phyloP scores from a whole-genome alignment of 306 rosid species.

The Medicago lupulina region DNA sequence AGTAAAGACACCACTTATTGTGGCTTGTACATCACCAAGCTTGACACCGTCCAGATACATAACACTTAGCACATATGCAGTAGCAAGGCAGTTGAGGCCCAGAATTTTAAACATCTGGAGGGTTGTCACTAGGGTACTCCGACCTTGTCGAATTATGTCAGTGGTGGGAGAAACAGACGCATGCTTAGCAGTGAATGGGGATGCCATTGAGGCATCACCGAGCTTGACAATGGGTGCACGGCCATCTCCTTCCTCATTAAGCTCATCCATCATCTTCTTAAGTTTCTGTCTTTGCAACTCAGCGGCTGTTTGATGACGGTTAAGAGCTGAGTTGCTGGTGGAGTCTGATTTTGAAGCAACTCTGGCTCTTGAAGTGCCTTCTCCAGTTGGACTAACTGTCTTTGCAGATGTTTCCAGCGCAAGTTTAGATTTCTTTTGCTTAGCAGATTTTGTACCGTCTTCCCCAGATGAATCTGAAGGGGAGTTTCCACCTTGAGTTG shows the following conservation, averaged over 20 bases:
- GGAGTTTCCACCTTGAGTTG: conserved; percentile 60
- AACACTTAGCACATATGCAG: conserved; percentile 98
- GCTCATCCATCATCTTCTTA: conserved; percentile 89
- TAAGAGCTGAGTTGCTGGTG: conserved; percentile 51
- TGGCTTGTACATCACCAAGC: conserved; percentile 96
- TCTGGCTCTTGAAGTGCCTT: conserved; percentile 73
- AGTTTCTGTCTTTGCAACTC: conserved; percentile 84
- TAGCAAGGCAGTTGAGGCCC: conserved; percentile 98
- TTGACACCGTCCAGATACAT: conserved; percentile 99
- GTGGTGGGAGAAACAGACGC: conserved; percentile 94
- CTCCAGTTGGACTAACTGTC: conserved; percentile 53
- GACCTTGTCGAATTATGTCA: conserved; percentile 98
- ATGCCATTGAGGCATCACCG: conserved; percentile 99
- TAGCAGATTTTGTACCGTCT: conserved; percentile 61
- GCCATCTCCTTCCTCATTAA: conserved; percentile 96
- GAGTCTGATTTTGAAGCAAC: conserved; percentile 57
- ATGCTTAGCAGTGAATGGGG: conserved; percentile 98
- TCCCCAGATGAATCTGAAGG: conserved; percentile 66
- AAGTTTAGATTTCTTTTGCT: conserved; percentile 72
- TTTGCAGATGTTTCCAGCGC: conserved; percentile 66
- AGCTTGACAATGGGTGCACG: conserved; percentile 90
- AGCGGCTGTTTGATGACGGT: conserved; percentile 69
- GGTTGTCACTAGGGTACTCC: conserved; percentile 97
- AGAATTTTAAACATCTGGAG: conserved; percentile 99
- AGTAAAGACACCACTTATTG: conserved; percentile 96